Evolutionary conservation across 2,329 filamentous ascomycete species (phyloP).

Genomic region (Apiospora saccharicola): DNA sequence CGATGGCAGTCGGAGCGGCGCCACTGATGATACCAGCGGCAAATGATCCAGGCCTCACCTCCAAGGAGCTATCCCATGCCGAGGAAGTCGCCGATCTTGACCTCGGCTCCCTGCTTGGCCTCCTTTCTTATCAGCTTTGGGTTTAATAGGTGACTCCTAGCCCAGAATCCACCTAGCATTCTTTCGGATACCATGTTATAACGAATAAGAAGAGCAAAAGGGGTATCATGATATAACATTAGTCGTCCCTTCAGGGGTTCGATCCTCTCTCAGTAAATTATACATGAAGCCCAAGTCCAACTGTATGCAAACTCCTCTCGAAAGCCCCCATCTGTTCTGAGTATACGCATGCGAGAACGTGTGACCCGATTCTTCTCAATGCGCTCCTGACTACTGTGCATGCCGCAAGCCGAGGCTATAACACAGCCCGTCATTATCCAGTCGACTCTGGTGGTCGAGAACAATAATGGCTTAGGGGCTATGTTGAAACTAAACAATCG

Average conservation of each 20-base stretch:
- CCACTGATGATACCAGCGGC: too few species aligned
- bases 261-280: neutral
- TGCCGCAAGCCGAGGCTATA: neutral
- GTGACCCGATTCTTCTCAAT: neutral
- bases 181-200: neutral
- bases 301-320: neutral
- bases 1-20: too few species aligned
- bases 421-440: neutral
- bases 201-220: neutral
- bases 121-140: too few species aligned
- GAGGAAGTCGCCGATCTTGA: neutral
- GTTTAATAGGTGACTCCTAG: too few species aligned
- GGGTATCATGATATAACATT: conserved; percentile 14
- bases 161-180: neutral
- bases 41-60: too few species aligned
- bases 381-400: neutral
- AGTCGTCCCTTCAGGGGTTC: neutral
- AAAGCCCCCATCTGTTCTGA: neutral
- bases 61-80: neutral
- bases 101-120: neutral
- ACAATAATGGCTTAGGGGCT: neutral
- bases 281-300: neutral
- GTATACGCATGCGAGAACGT: neutral
- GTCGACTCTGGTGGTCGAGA: neutral
- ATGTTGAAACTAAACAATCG: too few species aligned